A percentile compares a stretch with the other conserved stretches of the same genome.
Conservation (phyloP, 176 grass and related monocot genomes). For the Ensete glaucum region DNA sequence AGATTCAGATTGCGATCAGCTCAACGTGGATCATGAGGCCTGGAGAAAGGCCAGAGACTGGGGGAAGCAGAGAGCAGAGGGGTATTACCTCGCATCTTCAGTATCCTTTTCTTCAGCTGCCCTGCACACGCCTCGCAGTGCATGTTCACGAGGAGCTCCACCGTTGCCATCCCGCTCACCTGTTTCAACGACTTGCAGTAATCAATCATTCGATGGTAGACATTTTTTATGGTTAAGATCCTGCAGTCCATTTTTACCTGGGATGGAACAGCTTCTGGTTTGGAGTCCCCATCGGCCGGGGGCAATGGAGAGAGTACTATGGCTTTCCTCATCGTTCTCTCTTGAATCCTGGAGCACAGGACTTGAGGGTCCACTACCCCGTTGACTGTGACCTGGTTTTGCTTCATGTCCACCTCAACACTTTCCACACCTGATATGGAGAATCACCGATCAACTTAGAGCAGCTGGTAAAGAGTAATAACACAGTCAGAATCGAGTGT, state of each 20-base stretch:
- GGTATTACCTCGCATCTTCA: conserved; percentile 52
- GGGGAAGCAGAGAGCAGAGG: background rate
- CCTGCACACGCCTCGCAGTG: conserved; percentile 81
- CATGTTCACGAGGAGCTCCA: conserved; percentile 75
- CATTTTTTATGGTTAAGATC: too few species aligned
- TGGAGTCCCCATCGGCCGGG: conserved; percentile 19
- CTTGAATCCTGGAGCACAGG: conserved; percentile 44
- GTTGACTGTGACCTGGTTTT: conserved; percentile 57
- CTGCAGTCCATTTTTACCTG: conserved; percentile 18
- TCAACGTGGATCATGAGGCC: too few species aligned
- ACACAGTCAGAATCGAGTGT: too few species aligned
- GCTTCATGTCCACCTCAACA: conserved; percentile 52
- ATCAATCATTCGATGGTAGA: background rate
- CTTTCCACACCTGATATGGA: conserved; percentile 42
- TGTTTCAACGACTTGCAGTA: background rate
- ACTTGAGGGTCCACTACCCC: conserved; percentile 70
- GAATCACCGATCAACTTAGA: background rate
- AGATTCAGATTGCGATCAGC: background rate
- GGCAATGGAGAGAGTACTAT: conserved; percentile 47
- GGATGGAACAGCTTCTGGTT: conserved; percentile 26
- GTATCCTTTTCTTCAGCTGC: conserved; percentile 55
- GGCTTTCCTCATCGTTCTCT: conserved; percentile 51
- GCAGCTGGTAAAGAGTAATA: background rate
- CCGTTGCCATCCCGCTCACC: conserved; percentile 32
- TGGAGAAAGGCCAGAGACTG: too few species aligned